Conservation (phyloP, 2,329 filamentous ascomycete genomes). For the Colletotrichum higginsianum region DNA sequence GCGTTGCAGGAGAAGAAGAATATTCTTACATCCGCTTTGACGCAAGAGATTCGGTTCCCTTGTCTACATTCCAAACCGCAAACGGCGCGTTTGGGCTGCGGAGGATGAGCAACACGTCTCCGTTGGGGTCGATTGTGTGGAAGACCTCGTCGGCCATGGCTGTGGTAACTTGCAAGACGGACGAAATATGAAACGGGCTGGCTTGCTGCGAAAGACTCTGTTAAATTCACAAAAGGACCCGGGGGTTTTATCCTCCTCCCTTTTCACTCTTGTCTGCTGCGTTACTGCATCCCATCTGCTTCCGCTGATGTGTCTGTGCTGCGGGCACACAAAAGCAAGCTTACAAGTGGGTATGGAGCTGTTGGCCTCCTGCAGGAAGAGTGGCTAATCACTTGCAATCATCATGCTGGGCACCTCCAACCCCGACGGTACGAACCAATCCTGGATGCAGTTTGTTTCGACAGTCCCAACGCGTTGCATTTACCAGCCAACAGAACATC, state of each 20-base stretch:
- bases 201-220: too few species aligned
- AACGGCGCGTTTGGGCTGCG: background rate
- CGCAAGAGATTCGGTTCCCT: background rate
- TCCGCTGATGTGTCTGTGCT: background rate
- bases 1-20: too few species aligned
- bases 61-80: background rate
- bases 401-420: background rate
- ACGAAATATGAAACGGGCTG: too few species aligned
- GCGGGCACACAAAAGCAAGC: background rate
- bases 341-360: background rate
- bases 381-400: background rate
- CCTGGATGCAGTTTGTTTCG: too few species aligned
- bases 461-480: too few species aligned
- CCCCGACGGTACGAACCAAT: background rate
- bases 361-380: background rate
- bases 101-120: constrained; percentile 8
- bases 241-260: background rate
- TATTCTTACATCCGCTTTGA: too few species aligned
- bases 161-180: too few species aligned
- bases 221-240: too few species aligned
- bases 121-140: background rate
- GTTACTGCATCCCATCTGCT: background rate
- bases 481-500: too few species aligned
- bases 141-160: background rate
- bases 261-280: background rate